Conservation (phyloP, 1,284 basidiomycete species). For the Pseudozyma pruni region DNA sequence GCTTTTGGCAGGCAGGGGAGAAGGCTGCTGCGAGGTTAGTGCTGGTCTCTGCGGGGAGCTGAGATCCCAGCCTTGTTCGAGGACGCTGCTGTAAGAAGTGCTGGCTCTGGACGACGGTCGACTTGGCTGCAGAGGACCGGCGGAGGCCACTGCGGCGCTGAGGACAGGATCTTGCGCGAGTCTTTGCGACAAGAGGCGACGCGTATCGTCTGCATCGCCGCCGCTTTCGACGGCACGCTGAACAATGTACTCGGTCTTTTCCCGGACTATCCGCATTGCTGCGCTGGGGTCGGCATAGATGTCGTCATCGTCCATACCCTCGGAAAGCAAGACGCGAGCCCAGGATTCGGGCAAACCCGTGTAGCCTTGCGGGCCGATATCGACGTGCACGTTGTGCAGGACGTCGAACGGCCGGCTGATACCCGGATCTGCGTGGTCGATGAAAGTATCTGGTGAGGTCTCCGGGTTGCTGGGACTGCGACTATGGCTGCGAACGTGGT, state of each 20-base stretch:
- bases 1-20: constrained; percentile 34
- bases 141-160: constrained; percentile 13
- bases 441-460: constrained; percentile 9
- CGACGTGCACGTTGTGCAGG: constrained; percentile 60
- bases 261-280: constrained; percentile 29
- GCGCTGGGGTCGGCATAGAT: constrained; percentile 33
- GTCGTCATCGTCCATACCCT: constrained; percentile 36
- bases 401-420: constrained; percentile 57
- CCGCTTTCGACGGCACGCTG: constrained; percentile 40
- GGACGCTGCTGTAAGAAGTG: constrained; percentile 54
- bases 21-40: neutral
- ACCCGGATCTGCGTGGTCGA: constrained; percentile 41
- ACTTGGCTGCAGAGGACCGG: constrained; percentile 4
- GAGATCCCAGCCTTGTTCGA: constrained; percentile 48
- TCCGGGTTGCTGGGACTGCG: constrained; percentile 4
- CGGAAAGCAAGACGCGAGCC: constrained; percentile 45
- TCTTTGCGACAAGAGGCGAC: constrained; percentile 24
- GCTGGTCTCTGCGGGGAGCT: constrained; percentile 24
- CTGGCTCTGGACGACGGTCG: constrained; percentile 42
- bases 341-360: constrained; percentile 54
- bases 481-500: constrained; percentile 3
- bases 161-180: constrained; percentile 30
- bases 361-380: constrained; percentile 56
- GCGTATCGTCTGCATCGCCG: constrained; percentile 22
- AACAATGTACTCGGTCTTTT: constrained; percentile 45